Evolutionary conservation across 2,329 filamentous ascomycete genomes (phyloP), one percentile per base, ranked within the genome.

Genomic region (Fusarium albidum): DNA sequence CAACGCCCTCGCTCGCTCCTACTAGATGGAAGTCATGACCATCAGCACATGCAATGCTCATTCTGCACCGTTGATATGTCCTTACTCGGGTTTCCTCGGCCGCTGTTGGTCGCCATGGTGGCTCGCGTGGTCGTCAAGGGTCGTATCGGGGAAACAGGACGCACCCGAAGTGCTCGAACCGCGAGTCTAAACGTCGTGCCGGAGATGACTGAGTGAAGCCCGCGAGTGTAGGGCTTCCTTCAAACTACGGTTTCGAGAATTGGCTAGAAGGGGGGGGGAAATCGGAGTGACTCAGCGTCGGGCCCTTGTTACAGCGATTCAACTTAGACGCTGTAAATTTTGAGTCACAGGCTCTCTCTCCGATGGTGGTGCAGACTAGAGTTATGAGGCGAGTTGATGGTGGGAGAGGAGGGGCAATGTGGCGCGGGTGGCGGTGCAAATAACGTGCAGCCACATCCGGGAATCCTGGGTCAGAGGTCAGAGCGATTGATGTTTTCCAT

Each of bases 71-170:
- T 34, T 9, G 11, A 14, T 6, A 14, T 38, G 28, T 38, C 49
- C 71, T 46, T 65, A 75, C 72, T 70, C 46, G 68, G 69, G 57
- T 67, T 80, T 64, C 77, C 77, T 68, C 75, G 75, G 50, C 75
- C 79, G 65, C 79, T 79, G 71, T 86, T 84, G 59, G 80, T 81
- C 67, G 84, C 83, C 84, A 86, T 86, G 68, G 73, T 80, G 68
- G 76, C 74, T 71, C 73, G 75, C 70, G 73, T 71, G 65, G 68
- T 71, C 34, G 67, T 69, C 46, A 74, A 71, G 58, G 68, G 73
- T 75, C 74, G 72, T 75, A 74, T 75, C 69, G 75, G 76, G 59
- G 76, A 79, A 74, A 78, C 71, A 71, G 79, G 79, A 75, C 81
- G 82, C 82, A 83, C 81, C 70, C 80, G 77, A 70, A 85, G 79